phyloP scores from a whole-genome alignment of 352 stramenopile genomes.

The Globisporangium orthogonon region DNA sequence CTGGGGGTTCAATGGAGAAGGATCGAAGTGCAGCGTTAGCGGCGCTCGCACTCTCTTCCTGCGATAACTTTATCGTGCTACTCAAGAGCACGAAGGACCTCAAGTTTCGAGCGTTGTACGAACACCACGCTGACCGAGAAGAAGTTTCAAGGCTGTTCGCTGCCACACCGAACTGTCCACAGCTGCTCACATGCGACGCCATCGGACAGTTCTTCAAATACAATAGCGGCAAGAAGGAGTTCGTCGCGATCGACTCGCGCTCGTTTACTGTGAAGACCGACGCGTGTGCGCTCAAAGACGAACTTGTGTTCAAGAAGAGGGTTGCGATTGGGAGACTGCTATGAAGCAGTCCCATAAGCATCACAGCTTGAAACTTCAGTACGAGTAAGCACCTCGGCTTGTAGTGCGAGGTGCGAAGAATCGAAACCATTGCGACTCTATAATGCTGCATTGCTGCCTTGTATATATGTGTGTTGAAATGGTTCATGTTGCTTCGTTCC shows the following conservation, averaged over 20 bases:
- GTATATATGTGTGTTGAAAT: too few species aligned
- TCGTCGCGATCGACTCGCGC: constrained; percentile 49
- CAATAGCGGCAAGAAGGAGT: constrained; percentile 81
- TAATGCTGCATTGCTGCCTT: neutral
- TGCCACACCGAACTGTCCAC: constrained; percentile 20
- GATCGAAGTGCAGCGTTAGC: constrained; percentile 40
- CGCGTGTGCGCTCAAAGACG: constrained; percentile 50
- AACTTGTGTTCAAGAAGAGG: constrained; percentile 50
- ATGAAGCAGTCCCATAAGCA: neutral
- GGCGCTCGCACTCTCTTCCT: constrained; percentile 31
- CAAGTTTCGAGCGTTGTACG: constrained; percentile 71
- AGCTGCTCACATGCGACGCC: constrained; percentile 22
- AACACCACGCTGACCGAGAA: constrained; percentile 42
- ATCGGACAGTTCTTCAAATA: constrained; percentile 82
- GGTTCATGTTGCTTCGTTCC: too few species aligned
- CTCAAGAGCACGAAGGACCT: constrained; percentile 69
- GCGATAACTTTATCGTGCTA: constrained; percentile 72
- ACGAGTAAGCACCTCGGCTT: neutral
- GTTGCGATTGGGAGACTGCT: constrained; percentile 1
- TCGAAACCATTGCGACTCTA: too few species aligned
- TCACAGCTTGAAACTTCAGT: too few species aligned
- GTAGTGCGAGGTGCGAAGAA: neutral
- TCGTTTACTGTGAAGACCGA: constrained; percentile 75
- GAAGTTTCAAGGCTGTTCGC: constrained; percentile 37
- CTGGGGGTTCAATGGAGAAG: constrained; percentile 50